phyloP scores from a whole-genome alignment of 2,329 filamentous ascomycete species.

The Monosporascus sp. region DNA sequence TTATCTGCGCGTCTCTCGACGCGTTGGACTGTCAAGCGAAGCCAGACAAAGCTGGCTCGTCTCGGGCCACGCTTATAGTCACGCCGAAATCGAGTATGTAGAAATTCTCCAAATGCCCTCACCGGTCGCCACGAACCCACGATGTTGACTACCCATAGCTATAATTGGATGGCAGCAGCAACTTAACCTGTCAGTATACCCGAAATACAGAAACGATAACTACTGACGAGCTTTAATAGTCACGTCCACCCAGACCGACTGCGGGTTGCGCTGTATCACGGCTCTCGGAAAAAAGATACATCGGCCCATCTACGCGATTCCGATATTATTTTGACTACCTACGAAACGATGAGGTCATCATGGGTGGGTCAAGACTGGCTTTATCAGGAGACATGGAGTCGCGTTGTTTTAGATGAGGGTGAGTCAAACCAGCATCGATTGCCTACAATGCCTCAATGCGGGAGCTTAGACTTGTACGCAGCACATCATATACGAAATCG shows the following conservation, averaged over 20 bases:
- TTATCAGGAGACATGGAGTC: slow-evolving; percentile 17
- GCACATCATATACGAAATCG: slow-evolving; percentile 32
- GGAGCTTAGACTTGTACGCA: slow-evolving; percentile 4
- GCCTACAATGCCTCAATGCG: neutral
- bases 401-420: slow-evolving; percentile 34
- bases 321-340: slow-evolving; percentile 25
- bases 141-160: slow-evolving; percentile 4
- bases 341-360: slow-evolving; percentile 24
- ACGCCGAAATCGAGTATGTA: neutral
- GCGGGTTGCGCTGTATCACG: slow-evolving; percentile 5
- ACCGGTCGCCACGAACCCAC: no score
- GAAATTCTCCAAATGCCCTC: neutral
- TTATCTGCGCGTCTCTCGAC: slow-evolving; percentile 22
- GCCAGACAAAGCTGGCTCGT: neutral
- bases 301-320: slow-evolving; percentile 5
- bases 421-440: neutral
- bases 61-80: neutral
- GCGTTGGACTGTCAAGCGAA: neutral
- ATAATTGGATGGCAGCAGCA: slow-evolving; percentile 20
- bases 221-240: neutral
- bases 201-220: neutral
- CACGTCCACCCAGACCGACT: neutral
- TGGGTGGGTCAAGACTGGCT: neutral
- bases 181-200: slow-evolving; percentile 14
- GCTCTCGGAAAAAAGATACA: slow-evolving; percentile 5